Evolutionary conservation across 495 filamentous ascomycete genomes (phyloP).

Genomic region (Letharia columbiana): DNA sequence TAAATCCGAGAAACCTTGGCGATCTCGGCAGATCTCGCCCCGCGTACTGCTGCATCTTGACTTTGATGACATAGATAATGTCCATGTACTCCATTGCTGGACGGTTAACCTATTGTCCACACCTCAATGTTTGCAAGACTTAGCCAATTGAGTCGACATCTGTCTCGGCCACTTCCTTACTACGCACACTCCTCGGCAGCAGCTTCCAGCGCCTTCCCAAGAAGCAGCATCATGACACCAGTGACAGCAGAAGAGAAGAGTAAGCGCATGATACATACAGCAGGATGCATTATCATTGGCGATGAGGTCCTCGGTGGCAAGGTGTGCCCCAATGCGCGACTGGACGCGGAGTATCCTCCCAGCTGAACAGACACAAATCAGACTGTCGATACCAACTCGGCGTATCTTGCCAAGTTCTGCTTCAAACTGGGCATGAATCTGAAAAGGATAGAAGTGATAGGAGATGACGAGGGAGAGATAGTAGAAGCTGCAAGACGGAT

Average conservation of each 20-base stretch:
- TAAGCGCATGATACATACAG: slow-evolving; percentile 68
- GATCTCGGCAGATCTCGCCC: not conserved
- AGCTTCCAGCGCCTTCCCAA: slow-evolving; percentile 28
- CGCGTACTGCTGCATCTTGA: not conserved
- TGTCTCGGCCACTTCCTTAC: slow-evolving; percentile 53
- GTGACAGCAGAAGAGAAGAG: slow-evolving; percentile 45
- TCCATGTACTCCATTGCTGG: not conserved
- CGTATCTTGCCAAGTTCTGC: slow-evolving; percentile 86
- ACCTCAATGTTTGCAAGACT: slow-evolving; percentile 64
- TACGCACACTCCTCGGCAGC: slow-evolving; percentile 43
- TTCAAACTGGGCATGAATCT: slow-evolving; percentile 84
- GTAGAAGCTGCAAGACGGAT: slow-evolving; percentile 78
- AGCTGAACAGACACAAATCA: slow-evolving; percentile 25
- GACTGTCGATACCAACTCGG: slow-evolving; percentile 88
- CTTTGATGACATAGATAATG: not conserved
- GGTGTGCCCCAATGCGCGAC: slow-evolving; percentile 39
- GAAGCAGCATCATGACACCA: slow-evolving; percentile 46
- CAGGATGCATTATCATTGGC: slow-evolving; percentile 90
- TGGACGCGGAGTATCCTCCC: too few relatives aligned
- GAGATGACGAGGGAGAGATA: slow-evolving; percentile 84
- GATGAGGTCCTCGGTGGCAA: slow-evolving; percentile 97
- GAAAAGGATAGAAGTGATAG: slow-evolving; percentile 84
- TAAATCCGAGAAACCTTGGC: not conserved
- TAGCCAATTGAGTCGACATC: slow-evolving; percentile 62
- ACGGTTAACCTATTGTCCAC: not conserved